Evolutionary conservation across 2,329 filamentous ascomycete genomes (phyloP).

Genomic region (Plectosphaerella sp.): DNA sequence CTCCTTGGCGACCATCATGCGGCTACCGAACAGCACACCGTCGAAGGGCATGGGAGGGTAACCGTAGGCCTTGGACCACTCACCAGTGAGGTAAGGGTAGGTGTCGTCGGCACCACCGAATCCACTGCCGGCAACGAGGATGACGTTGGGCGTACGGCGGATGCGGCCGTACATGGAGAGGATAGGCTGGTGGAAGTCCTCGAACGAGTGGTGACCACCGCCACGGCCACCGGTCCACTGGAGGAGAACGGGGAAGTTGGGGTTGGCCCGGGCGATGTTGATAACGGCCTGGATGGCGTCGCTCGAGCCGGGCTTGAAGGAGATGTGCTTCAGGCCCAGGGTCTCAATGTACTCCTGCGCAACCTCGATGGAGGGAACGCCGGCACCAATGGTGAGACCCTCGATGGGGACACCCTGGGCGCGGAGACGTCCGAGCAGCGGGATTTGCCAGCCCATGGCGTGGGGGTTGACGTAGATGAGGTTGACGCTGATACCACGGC

Average conservation of each 20-base stretch:
- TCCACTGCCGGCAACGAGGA: slow-evolving; percentile 84
- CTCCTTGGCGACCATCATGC: slow-evolving; percentile 94
- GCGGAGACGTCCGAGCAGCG: slow-evolving; percentile 72
- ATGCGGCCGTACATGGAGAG: slow-evolving; percentile 89
- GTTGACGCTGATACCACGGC: slow-evolving; percentile 84
- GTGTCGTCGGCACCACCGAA: slow-evolving; percentile 89
- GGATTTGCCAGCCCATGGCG: slow-evolving; percentile 91
- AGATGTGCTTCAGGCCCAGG: slow-evolving; percentile 85
- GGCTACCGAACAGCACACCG: slow-evolving; percentile 83
- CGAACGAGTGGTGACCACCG: slow-evolving; percentile 90
- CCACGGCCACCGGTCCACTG: slow-evolving; percentile 96
- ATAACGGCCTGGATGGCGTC: slow-evolving; percentile 87
- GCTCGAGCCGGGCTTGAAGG: slow-evolving; percentile 88
- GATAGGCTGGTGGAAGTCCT: slow-evolving; percentile 92
- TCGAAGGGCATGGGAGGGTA: slow-evolving; percentile 94
- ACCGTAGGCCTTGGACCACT: slow-evolving; percentile 81
- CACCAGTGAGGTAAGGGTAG: slow-evolving; percentile 85
- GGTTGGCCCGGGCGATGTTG: slow-evolving; percentile 92
- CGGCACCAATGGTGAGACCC: slow-evolving; percentile 86
- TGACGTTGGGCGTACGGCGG: slow-evolving; percentile 78
- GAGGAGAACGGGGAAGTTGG: slow-evolving; percentile 84
- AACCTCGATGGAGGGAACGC: slow-evolving; percentile 89
- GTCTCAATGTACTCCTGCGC: slow-evolving; percentile 93
- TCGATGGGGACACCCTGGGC: slow-evolving; percentile 87
- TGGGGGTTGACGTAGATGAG: slow-evolving; percentile 87